phyloP scores from a whole-genome alignment of 306 rosid genomes.

The Malus sylvestris region DNA sequence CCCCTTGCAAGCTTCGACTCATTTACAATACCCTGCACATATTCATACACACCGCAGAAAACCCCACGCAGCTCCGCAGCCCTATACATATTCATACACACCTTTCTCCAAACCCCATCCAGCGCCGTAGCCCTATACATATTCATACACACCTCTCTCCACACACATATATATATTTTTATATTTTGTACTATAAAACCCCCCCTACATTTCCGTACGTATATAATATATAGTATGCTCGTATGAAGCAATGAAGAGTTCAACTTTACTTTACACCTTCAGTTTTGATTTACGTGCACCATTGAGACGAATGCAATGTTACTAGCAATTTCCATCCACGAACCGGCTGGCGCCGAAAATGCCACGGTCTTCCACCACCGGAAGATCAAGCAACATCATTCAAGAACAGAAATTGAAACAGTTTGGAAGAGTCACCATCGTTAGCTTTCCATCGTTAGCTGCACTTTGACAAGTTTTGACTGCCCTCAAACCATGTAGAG shows the following conservation, averaged over 20 bases:
- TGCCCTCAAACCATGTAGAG: not conserved
- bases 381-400: conserved; percentile 41
- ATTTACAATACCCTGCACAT: too few species aligned
- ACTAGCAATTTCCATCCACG: conserved; percentile 35
- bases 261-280: not conserved
- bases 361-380: conserved; percentile 27
- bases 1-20: too few species aligned
- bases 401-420: conserved; percentile 40
- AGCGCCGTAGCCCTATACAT: not conserved
- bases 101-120: not conserved
- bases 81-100: too few species aligned
- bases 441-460: not conserved
- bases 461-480: not conserved
- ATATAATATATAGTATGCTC: not conserved
- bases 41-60: not conserved
- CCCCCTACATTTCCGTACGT: not conserved
- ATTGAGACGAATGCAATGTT: conserved; percentile 31
- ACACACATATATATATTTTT: too few species aligned
- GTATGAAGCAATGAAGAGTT: not conserved
- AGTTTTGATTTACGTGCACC: conserved; percentile 42
- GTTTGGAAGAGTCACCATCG: not conserved
- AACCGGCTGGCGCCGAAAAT: conserved; percentile 11
- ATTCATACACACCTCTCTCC: not conserved
- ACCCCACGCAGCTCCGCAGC: not conserved
- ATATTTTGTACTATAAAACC: not conserved